These are phyloP conservation scores for Veloporphyrellus conicus DNA, from an alignment of 1,284 basidiomycete species.

Conservation along the genomic window DNA sequence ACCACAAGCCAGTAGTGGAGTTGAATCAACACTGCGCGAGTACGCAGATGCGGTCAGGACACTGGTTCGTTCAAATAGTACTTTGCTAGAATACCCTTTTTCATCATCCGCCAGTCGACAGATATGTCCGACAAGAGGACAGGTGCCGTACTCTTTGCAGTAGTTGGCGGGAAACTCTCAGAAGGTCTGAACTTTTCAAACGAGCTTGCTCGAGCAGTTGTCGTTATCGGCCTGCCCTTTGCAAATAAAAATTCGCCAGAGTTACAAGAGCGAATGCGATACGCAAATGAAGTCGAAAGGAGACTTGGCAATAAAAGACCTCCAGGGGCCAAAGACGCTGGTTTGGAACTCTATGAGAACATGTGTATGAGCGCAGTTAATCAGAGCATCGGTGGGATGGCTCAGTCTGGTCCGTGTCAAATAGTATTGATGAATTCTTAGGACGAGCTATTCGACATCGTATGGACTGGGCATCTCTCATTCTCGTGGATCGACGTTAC, in stretches of 20 bases:
- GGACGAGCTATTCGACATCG: slow-evolving; percentile 87
- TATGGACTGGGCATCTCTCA: slow-evolving; percentile 79
- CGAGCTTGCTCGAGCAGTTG: slow-evolving; percentile 81
- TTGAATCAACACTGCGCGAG: slow-evolving; percentile 73
- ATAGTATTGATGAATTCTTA: slow-evolving; percentile 30
- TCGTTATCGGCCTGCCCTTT: slow-evolving; percentile 91
- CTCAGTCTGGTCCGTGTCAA: background rate
- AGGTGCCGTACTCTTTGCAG: slow-evolving; percentile 83
- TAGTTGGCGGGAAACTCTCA: slow-evolving; percentile 94
- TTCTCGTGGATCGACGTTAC: slow-evolving; percentile 85
- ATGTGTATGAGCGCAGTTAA: slow-evolving; percentile 97
- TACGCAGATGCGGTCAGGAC: slow-evolving; percentile 63
- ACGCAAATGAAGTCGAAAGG: slow-evolving; percentile 62
- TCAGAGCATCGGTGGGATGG: slow-evolving; percentile 81
- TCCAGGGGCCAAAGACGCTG: slow-evolving; percentile 63
- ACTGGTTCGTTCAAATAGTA: slow-evolving; percentile 30
- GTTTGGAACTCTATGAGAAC: slow-evolving; percentile 83
- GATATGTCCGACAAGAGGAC: slow-evolving; percentile 37
- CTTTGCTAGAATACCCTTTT: background rate
- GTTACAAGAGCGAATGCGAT: slow-evolving; percentile 86
- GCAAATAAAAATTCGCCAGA: slow-evolving; percentile 89
- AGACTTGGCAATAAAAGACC: slow-evolving; percentile 33
- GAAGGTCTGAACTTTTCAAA: slow-evolving; percentile 97
- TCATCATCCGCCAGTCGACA: slow-evolving; percentile 14
- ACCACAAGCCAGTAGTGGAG: slow-evolving; percentile 72